These are phyloP conservation scores for Carex kokanica DNA, from an alignment of 176 grass and related monocot genomes.

Conservation along the genomic window DNA sequence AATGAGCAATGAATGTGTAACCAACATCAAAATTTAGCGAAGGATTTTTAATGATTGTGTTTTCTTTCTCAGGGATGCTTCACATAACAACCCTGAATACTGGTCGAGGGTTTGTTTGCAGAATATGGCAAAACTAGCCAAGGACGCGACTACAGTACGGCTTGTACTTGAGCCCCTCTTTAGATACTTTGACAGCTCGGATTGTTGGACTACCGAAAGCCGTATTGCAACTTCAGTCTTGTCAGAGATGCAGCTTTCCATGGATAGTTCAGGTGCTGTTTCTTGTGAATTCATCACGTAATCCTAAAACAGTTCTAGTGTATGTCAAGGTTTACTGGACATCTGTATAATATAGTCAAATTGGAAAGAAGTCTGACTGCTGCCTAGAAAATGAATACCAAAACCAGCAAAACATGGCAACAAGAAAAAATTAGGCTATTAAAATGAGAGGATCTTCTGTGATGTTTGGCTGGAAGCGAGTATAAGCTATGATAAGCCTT, in stretches of 20 bases:
- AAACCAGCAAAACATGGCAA: not conserved
- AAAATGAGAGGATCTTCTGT: not conserved
- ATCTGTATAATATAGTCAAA: not conserved
- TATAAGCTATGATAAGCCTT: not conserved
- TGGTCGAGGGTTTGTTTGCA: slow-evolving; percentile 86
- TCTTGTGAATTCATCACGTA: slow-evolving; percentile 40
- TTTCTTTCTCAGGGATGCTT: slow-evolving; percentile 45
- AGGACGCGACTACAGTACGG: slow-evolving; percentile 76
- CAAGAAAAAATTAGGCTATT: not conserved
- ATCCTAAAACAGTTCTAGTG: not conserved
- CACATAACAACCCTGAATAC: slow-evolving; percentile 49
- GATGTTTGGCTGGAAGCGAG: not conserved
- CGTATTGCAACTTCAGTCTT: slow-evolving; percentile 78
- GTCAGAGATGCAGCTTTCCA: slow-evolving; percentile 73
- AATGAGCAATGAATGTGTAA: not conserved
- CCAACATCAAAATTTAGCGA: not conserved
- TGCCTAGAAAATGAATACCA: slow-evolving; percentile 9
- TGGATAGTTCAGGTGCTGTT: slow-evolving; percentile 72
- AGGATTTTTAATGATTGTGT: slow-evolving; percentile 1
- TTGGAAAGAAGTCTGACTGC: not conserved
- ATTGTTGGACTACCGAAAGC: slow-evolving; percentile 79
- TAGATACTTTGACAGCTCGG: slow-evolving; percentile 67
- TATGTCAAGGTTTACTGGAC: not conserved
- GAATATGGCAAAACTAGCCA: slow-evolving; percentile 90
- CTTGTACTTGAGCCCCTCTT: slow-evolving; percentile 85